phyloP scores from a whole-genome alignment of 345 rosid genomes.

The Eucalyptus guilfoylei region DNA sequence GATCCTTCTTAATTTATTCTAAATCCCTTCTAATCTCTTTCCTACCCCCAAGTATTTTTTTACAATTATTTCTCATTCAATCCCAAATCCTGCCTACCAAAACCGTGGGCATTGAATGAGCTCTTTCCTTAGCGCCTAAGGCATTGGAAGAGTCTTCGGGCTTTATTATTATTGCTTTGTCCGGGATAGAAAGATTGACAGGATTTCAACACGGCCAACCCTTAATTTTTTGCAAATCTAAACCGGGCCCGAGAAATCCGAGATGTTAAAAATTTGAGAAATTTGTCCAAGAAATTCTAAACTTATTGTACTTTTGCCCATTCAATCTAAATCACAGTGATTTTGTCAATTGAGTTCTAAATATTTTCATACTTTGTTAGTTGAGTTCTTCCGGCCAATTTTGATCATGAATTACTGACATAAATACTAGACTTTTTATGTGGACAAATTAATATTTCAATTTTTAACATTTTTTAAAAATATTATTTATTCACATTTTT shows the following conservation, averaged over 20 bases:
- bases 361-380: neutral
- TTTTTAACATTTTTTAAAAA: too few species aligned
- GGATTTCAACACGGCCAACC: neutral
- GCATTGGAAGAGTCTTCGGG: neutral
- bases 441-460: too few species aligned
- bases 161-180: neutral
- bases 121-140: neutral
- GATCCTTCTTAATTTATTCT: neutral
- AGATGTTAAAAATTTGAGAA: neutral
- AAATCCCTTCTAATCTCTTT: neutral
- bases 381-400: rapidly evolving
- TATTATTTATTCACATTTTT: too few species aligned
- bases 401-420: rapidly evolving
- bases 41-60: neutral
- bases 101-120: neutral
- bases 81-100: neutral
- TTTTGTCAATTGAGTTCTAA: rapidly evolving
- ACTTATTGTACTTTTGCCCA: too few species aligned
- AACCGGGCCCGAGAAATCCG: neutral
- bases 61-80: neutral
- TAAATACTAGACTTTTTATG: rapidly evolving
- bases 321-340: rapidly evolving
- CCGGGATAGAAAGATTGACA: neutral
- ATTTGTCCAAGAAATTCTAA: rapidly evolving
- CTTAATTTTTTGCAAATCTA: neutral